Percentiles rank a stretch among this genome's conserved stretches.
These are phyloP conservation scores for Penicillium sp. DNA, from an alignment of 2,329 filamentous ascomycete genomes.

Conservation along the genomic window DNA sequence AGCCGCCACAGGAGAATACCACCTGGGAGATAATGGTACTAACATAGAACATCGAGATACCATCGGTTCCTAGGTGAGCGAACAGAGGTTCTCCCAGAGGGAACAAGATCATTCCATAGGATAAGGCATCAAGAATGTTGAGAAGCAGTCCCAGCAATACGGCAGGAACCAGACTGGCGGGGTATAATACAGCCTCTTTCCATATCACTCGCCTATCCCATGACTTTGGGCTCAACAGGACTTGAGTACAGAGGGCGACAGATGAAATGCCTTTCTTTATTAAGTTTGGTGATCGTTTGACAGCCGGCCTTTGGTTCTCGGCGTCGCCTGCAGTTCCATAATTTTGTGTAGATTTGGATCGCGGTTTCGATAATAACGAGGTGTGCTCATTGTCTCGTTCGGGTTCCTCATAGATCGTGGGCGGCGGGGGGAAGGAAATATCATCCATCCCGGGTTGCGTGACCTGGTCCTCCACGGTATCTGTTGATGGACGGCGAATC, in stretches of 20 bases:
- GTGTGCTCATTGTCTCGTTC: constrained; percentile 31
- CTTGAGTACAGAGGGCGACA: constrained; percentile 21
- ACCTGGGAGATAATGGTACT: constrained; percentile 92
- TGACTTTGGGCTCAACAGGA: constrained; percentile 52
- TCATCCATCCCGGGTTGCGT: constrained; percentile 14
- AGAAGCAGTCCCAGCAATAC: constrained; percentile 81
- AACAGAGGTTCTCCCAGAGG: constrained; percentile 82
- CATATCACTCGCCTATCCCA: constrained; percentile 64
- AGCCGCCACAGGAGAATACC: constrained; percentile 73
- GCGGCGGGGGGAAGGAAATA: constrained; percentile 11
- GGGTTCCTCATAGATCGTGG: constrained; percentile 18
- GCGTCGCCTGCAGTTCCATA: constrained; percentile 30
- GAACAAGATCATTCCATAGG: constrained; percentile 94
- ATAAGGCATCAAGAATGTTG: constrained; percentile 88
- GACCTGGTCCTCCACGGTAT: constrained; percentile 16
- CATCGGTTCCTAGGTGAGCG: constrained; percentile 74
- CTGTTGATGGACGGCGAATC: constrained; percentile 37
- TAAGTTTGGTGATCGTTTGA: constrained; percentile 8
- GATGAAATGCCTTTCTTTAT: constrained; percentile 16
- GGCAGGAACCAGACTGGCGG: constrained; percentile 66
- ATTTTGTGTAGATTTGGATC: constrained; percentile 21
- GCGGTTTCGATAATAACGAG: constrained; percentile 27
- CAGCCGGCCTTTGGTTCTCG: constrained; percentile 20
- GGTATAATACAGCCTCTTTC: constrained; percentile 55
- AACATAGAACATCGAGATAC: constrained; percentile 97